These are phyloP conservation scores for Lentinus polychrous DNA, from an alignment of 1,284 basidiomycete species.

Conservation along the genomic window DNA sequence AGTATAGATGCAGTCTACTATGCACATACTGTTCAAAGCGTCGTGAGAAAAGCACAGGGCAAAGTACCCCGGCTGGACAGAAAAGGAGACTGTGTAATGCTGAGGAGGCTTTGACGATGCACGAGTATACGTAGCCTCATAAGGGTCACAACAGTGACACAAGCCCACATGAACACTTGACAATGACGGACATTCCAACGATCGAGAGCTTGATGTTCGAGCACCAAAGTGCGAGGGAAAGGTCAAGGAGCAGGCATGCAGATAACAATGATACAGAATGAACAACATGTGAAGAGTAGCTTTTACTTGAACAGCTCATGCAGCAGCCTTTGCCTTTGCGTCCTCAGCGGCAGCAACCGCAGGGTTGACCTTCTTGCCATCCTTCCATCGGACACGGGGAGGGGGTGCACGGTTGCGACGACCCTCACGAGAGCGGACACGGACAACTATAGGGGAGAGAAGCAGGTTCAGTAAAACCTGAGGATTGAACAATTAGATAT, in stretches of 20 bases:
- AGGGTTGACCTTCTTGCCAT: constrained; percentile 90
- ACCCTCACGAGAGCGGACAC: constrained; percentile 89
- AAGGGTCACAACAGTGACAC: no score
- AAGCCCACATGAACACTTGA: no score
- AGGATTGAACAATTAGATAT: constrained; percentile 1
- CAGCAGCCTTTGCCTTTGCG: constrained; percentile 31
- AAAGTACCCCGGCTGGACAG: no score
- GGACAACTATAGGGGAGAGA: constrained; percentile 59
- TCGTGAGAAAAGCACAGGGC: no score
- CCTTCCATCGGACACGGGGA: constrained; percentile 95
- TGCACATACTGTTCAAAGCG: no score
- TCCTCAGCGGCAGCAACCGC: constrained; percentile 55
- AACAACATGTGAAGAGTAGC: constrained; percentile 1
- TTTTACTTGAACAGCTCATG: constrained; percentile 13
- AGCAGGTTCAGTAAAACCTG: background rate
- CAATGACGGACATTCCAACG: no score
- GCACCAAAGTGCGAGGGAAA: background rate
- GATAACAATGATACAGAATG: constrained; percentile 1
- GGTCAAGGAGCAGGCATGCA: background rate
- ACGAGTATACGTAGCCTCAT: no score
- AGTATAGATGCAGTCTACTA: no score
- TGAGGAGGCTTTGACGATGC: no score
- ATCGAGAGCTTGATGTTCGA: no score
- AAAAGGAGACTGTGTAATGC: no score
- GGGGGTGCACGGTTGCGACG: constrained; percentile 96